These are phyloP conservation scores for Lachnellula hyalina DNA, from an alignment of 2,329 filamentous ascomycete species.

Conservation along the genomic window DNA sequence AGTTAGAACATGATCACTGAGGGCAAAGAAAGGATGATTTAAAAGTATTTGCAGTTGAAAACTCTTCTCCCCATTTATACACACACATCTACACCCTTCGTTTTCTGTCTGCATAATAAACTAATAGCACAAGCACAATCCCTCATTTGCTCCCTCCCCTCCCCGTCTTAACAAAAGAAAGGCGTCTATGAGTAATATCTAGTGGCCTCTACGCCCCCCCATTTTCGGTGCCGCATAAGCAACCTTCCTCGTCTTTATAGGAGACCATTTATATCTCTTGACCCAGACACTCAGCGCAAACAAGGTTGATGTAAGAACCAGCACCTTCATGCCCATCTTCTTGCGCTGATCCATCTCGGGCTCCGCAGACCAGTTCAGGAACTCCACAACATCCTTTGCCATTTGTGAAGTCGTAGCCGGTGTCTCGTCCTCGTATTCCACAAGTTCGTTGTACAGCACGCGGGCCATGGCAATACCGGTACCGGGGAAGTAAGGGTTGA, in stretches of 20 bases:
- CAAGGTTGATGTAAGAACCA: slow-evolving; percentile 72
- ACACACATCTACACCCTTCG: slow-evolving; percentile 7
- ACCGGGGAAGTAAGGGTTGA: slow-evolving; percentile 99
- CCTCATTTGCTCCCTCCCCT: slow-evolving; percentile 15
- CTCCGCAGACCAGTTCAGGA: slow-evolving; percentile 98
- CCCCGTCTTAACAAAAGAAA: slow-evolving; percentile 24
- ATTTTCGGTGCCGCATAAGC: slow-evolving; percentile 69
- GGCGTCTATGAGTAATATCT: neutral
- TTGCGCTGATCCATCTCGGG: slow-evolving; percentile 99
- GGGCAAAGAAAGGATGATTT: slow-evolving; percentile 4
- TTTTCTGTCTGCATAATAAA: slow-evolving; percentile 19
- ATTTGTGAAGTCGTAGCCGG: slow-evolving; percentile 95
- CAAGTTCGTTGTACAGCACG: slow-evolving; percentile 94
- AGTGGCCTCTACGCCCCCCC: slow-evolving; percentile 17
- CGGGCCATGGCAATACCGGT: slow-evolving; percentile 98
- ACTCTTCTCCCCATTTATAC: slow-evolving; percentile 13
- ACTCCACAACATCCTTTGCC: slow-evolving; percentile 99
- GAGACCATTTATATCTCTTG: slow-evolving; percentile 99
- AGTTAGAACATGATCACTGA: neutral
- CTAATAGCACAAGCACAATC: slow-evolving; percentile 33
- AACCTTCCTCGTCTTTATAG: slow-evolving; percentile 93
- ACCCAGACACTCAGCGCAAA: slow-evolving; percentile 91
- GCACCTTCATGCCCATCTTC: slow-evolving; percentile 98
- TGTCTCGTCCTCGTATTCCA: slow-evolving; percentile 97
- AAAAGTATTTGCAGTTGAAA: slow-evolving; percentile 25